These are phyloP conservation scores for Santalum album DNA, from an alignment of 164 flowering plant species.

Conservation along the genomic window DNA sequence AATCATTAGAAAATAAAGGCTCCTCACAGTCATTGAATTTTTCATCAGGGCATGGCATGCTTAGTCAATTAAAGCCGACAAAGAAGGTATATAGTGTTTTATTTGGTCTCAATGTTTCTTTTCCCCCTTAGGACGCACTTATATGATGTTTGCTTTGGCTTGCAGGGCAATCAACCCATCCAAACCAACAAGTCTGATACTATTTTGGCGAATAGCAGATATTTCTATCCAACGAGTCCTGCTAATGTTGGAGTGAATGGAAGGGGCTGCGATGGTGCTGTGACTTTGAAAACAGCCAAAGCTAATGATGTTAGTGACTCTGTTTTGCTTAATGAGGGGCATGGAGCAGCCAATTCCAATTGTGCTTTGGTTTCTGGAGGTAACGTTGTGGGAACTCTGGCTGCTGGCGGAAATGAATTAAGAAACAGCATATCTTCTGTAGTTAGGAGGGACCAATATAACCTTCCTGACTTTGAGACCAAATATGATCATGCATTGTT, in stretches of 20 bases:
- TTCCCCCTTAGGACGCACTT: neutral
- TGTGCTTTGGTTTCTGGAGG: constrained; percentile 13
- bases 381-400: constrained; percentile 15
- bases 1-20: constrained; percentile 16
- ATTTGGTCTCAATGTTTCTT: neutral
- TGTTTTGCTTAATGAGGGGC: constrained; percentile 39
- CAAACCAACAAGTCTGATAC: constrained; percentile 33
- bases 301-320: constrained; percentile 22
- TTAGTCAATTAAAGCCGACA: constrained; percentile 25
- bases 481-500: constrained; percentile 54
- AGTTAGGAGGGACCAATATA: constrained; percentile 41
- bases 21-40: constrained; percentile 20
- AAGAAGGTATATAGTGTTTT: no score
- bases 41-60: constrained; percentile 16
- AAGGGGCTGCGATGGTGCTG: constrained; percentile 26
- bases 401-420: constrained; percentile 14
- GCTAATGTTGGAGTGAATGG: constrained; percentile 24
- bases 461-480: constrained; percentile 42
- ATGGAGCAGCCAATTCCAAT: constrained; percentile 32
- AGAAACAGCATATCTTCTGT: constrained; percentile 13
- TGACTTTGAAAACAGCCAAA: constrained; percentile 33
- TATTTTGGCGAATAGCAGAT: constrained; percentile 24
- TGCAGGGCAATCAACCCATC: constrained; percentile 20
- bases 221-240: constrained; percentile 27
- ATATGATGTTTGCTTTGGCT: neutral